Evolutionary conservation across 768 basidiomycete genomes (phyloP).

Genomic region (Lactarius psammicola): DNA sequence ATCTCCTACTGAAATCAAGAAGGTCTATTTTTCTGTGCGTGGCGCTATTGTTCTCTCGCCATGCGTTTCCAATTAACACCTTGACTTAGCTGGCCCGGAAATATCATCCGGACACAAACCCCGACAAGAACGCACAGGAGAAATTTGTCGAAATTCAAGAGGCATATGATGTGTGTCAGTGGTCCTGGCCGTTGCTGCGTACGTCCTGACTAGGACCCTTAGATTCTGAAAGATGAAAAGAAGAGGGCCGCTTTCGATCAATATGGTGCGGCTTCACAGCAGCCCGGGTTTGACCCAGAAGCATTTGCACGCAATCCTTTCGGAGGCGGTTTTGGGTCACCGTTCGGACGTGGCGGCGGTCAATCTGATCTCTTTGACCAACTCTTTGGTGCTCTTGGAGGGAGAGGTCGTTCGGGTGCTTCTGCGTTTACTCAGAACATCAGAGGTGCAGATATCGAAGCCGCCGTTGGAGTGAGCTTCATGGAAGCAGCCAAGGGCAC

Average conservation of each 20-base stretch:
- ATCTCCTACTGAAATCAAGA: constrained; percentile 88
- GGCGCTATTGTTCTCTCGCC: constrained; percentile 16
- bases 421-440: constrained; percentile 44
- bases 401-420: constrained; percentile 42
- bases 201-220: constrained; percentile 15
- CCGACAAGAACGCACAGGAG: constrained; percentile 84
- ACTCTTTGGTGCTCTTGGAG: constrained; percentile 73
- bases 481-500: constrained; percentile 95
- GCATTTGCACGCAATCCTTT: constrained; percentile 50
- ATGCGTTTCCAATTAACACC: constrained; percentile 27
- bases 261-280: constrained; percentile 89
- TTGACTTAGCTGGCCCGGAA: constrained; percentile 86
- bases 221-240: constrained; percentile 94
- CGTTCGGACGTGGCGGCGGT: constrained; percentile 51
- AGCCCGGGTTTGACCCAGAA: constrained; percentile 92
- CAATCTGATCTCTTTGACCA: constrained; percentile 76
- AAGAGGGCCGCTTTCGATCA: constrained; percentile 89
- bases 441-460: constrained; percentile 82
- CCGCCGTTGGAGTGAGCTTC: constrained; percentile 73
- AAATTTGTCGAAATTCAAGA: constrained; percentile 96
- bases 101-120: constrained; percentile 97
- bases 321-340: constrained; percentile 46
- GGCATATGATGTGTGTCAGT: constrained; percentile 84
- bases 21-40: constrained; percentile 90
- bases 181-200: constrained; percentile 12